Evolutionary conservation across 805 yeast genomes (phyloP).

Genomic region (Starmerella riodocensis): DNA sequence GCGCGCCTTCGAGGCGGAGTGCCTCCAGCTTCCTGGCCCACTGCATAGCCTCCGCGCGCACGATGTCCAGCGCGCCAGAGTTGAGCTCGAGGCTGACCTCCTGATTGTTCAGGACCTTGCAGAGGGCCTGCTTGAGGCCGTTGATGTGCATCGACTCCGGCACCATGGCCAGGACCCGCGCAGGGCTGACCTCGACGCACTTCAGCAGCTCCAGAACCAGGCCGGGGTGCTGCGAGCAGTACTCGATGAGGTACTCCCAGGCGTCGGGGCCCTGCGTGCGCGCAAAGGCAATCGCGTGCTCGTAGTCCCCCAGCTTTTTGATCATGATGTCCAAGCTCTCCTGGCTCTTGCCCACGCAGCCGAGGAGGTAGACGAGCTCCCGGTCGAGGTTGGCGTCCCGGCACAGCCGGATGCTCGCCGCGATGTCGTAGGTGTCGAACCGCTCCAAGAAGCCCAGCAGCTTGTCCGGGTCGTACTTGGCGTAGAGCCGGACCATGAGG

Average conservation of each 20-base stretch:
- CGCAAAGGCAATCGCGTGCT: constrained; percentile 69
- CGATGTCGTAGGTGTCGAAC: constrained; percentile 47
- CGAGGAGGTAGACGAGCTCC: constrained; percentile 71
- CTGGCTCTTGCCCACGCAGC: constrained; percentile 66
- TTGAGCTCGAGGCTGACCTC: constrained; percentile 39
- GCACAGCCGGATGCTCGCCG: constrained; percentile 55
- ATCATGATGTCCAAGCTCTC: constrained; percentile 67
- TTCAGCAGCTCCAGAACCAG: constrained; percentile 65
- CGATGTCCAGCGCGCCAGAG: constrained; percentile 41
- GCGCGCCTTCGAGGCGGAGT: constrained; percentile 28
- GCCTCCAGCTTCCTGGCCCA: constrained; percentile 27
- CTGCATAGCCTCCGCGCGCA: constrained; percentile 38
- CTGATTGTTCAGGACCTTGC: constrained; percentile 50
- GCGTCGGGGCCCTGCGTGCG: constrained; percentile 50
- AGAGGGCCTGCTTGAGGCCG: constrained; percentile 49
- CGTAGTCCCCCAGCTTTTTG: constrained; percentile 64
- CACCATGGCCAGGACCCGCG: constrained; percentile 52
- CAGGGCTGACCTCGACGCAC: constrained; percentile 37
- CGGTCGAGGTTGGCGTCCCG: constrained; percentile 39
- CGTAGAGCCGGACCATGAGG: constrained; percentile 49
- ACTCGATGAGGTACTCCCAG: constrained; percentile 63
- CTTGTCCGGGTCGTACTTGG: constrained; percentile 42
- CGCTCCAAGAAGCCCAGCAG: constrained; percentile 50
- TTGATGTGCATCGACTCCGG: constrained; percentile 49
- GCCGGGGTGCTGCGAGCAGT: constrained; percentile 58